A percentile compares a stretch with the other conserved stretches of the same genome.
phyloP scores from a whole-genome alignment of 805 yeast genomes.

The Hanseniaspora guilliermondii region DNA sequence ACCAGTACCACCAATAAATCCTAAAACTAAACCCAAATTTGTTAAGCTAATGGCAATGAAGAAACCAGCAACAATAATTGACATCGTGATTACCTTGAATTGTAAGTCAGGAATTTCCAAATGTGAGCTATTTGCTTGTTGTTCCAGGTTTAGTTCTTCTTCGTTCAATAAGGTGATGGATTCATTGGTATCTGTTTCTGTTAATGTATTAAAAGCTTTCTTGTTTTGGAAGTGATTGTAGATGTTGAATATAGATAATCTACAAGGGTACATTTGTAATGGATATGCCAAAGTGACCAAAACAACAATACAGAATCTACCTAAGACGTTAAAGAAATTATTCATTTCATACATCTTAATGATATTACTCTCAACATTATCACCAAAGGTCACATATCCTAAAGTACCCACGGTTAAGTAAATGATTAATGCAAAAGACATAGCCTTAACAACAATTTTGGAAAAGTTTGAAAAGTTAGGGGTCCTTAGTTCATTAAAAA shows the following conservation, averaged over 20 bases:
- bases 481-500: constrained; percentile 65
- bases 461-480: constrained; percentile 37
- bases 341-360: constrained; percentile 62
- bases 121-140: neutral
- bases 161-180: constrained; percentile 7
- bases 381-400: constrained; percentile 84
- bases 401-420: constrained; percentile 64
- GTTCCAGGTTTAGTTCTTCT: constrained; percentile 10
- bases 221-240: constrained; percentile 34
- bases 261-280: constrained; percentile 78
- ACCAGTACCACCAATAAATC: constrained; percentile 74
- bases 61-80: constrained; percentile 39
- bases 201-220: neutral
- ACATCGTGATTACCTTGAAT: constrained; percentile 39
- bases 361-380: constrained; percentile 63
- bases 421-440: constrained; percentile 46
- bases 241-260: constrained; percentile 69
- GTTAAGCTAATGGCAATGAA: constrained; percentile 44
- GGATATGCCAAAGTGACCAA: constrained; percentile 80
- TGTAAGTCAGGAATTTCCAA: constrained; percentile 3
- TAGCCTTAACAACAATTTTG: constrained; percentile 39
- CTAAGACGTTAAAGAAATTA: constrained; percentile 53
- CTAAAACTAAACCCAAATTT: constrained; percentile 56
- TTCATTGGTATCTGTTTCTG: constrained; percentile 11
- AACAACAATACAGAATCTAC: constrained; percentile 66